Conservation (phyloP, 169 alveolate species). For the Plasmodium berghei region DNA sequence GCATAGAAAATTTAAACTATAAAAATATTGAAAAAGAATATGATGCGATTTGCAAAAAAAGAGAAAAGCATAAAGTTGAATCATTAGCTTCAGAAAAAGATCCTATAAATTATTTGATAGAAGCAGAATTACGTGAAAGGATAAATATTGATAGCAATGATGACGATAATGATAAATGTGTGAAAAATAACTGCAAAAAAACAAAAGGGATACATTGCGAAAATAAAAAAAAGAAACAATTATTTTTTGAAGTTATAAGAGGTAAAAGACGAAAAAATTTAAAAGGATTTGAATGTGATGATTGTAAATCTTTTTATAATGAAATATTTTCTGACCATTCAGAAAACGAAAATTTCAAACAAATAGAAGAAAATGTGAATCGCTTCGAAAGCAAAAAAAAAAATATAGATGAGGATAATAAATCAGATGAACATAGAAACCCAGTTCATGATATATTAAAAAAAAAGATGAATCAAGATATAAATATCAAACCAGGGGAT, state of each 20-base stretch:
- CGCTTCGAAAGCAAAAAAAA: neutral
- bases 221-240: neutral
- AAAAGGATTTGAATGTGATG: constrained; percentile 64
- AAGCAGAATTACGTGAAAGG: neutral
- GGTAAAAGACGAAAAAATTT: constrained; percentile 53
- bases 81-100: constrained; percentile 8
- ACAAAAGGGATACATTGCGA: neutral
- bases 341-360: constrained; percentile 7
- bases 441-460: constrained; percentile 7
- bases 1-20: neutral
- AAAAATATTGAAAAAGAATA: constrained; percentile 25
- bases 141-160: neutral
- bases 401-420: neutral
- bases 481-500: neutral
- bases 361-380: neutral
- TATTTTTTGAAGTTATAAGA: constrained; percentile 69
- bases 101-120: neutral
- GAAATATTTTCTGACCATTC: constrained; percentile 45
- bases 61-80: constrained; percentile 12
- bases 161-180: neutral
- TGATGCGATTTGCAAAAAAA: constrained; percentile 12
- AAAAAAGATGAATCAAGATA: neutral
- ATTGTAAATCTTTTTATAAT: constrained; percentile 64
- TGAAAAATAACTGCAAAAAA: constrained; percentile 4
- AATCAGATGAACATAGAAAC: neutral